phyloP scores from a whole-genome alignment of 495 filamentous ascomycete species.

The Jackrogersella multiformis region DNA sequence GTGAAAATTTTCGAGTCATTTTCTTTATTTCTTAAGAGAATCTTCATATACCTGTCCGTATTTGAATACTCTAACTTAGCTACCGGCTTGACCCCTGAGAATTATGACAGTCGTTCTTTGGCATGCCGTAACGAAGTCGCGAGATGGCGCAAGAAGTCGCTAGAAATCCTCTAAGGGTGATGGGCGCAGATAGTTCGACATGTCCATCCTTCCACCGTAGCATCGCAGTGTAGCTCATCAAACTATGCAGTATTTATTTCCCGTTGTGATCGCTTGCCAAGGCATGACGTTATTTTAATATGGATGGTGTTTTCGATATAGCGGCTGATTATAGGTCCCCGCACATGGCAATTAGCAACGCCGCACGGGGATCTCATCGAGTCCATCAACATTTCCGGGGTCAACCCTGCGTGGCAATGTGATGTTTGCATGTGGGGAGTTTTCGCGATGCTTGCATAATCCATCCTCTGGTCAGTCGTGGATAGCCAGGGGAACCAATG shows the following conservation, averaged over 20 bases:
- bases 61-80: background rate
- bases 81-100: background rate
- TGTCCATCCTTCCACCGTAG: conserved; percentile 7
- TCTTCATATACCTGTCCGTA: background rate
- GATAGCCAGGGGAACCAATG: conserved; percentile 1
- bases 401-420: conserved; percentile 12
- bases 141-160: conserved; percentile 29
- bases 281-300: conserved; percentile 47
- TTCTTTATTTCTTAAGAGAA: background rate
- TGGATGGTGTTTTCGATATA: conserved; percentile 41
- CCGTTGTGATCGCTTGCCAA: conserved; percentile 34
- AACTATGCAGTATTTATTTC: conserved; percentile 24
- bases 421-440: background rate
- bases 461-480: conserved; percentile 4
- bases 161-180: conserved; percentile 1
- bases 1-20: background rate
- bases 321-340: conserved; percentile 39
- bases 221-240: conserved; percentile 17
- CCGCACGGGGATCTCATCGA: conserved; percentile 30
- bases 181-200: conserved; percentile 12
- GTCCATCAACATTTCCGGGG: conserved; percentile 21
- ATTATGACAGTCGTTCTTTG: background rate
- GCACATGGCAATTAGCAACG: conserved; percentile 20
- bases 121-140: conserved; percentile 19
- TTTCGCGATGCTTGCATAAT: background rate